phyloP scores from a whole-genome alignment of 179 eudicot genomes.

The Spinacia oleracea region DNA sequence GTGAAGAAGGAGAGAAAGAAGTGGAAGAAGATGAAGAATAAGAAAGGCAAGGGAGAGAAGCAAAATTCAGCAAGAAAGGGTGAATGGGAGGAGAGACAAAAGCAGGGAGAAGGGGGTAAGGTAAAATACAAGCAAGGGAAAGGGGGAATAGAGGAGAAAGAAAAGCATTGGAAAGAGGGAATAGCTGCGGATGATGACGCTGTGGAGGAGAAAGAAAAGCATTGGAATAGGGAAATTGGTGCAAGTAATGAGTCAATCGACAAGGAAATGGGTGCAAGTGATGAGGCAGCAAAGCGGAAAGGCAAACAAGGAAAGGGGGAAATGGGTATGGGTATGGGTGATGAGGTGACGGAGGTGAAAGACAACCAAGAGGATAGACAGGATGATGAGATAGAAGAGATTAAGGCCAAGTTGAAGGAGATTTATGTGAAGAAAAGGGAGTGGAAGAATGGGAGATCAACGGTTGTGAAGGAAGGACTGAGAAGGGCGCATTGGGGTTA shows the following conservation, averaged over 20 bases:
- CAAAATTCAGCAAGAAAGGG: too few relatives aligned
- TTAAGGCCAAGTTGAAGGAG: background rate
- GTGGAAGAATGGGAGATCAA: background rate
- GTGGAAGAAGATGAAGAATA: background rate
- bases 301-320: too few relatives aligned
- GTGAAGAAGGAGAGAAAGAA: background rate
- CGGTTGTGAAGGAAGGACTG: background rate
- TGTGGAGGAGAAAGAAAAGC: background rate
- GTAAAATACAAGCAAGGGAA: too few relatives aligned
- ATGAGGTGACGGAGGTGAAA: background rate
- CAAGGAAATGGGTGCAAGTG: too few relatives aligned
- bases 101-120: background rate
- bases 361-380: background rate
- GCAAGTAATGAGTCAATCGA: too few relatives aligned
- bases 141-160: too few relatives aligned
- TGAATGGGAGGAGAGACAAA: background rate
- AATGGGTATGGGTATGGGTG: too few relatives aligned
- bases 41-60: background rate
- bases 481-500: background rate
- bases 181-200: background rate
- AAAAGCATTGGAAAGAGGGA: background rate
- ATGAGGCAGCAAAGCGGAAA: too few relatives aligned
- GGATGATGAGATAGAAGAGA: conserved; percentile 1
- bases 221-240: too few relatives aligned
- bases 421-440: background rate